These are phyloP conservation scores for Podochytrium sp. DNA, from an alignment of 192 early-diverging fungal species.

Conservation along the genomic window DNA sequence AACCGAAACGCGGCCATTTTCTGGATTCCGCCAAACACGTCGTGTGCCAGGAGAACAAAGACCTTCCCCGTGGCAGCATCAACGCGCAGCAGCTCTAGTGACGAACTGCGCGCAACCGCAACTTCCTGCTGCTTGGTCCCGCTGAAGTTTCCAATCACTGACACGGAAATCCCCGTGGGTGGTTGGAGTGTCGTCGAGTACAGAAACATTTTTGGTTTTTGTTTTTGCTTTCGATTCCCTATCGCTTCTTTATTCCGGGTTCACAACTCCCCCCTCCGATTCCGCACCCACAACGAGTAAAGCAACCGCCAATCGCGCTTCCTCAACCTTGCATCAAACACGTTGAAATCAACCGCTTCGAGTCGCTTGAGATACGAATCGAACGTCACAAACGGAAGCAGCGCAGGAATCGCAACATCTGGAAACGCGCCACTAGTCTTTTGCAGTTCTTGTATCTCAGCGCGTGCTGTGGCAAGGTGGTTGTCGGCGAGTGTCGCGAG, in stretches of 20 bases:
- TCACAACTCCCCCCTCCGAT: conserved; percentile 41
- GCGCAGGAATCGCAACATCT: conserved; percentile 66
- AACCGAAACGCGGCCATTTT: conserved; percentile 83
- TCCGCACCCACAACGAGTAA: conserved; percentile 61
- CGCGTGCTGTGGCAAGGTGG: conserved; percentile 71
- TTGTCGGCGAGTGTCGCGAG: conserved; percentile 83
- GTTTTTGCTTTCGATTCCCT: background rate
- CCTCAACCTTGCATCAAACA: conserved; percentile 73
- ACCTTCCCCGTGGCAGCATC: conserved; percentile 84
- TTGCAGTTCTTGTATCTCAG: conserved; percentile 44
- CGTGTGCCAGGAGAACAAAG: conserved; percentile 67
- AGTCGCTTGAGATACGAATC: conserved; percentile 77
- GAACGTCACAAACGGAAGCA: conserved; percentile 71
- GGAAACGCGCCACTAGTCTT: conserved; percentile 8
- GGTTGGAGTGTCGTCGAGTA: conserved; percentile 88
- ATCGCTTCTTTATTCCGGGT: background rate
- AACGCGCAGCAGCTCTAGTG: conserved; percentile 79
- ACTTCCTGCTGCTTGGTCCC: conserved; percentile 91
- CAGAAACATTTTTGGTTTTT: conserved; percentile 54
- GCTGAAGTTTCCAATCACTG: conserved; percentile 84
- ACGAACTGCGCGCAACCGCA: conserved; percentile 67
- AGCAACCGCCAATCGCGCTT: conserved; percentile 70
- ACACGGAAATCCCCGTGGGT: conserved; percentile 73
- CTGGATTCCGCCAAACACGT: conserved; percentile 87
- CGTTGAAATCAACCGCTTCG: conserved; percentile 79